Percentiles rank a stretch among this genome's conserved stretches.
Evolutionary conservation across 257 asterid genomes (phyloP).

Genomic region (Handroanthus guayacan): DNA sequence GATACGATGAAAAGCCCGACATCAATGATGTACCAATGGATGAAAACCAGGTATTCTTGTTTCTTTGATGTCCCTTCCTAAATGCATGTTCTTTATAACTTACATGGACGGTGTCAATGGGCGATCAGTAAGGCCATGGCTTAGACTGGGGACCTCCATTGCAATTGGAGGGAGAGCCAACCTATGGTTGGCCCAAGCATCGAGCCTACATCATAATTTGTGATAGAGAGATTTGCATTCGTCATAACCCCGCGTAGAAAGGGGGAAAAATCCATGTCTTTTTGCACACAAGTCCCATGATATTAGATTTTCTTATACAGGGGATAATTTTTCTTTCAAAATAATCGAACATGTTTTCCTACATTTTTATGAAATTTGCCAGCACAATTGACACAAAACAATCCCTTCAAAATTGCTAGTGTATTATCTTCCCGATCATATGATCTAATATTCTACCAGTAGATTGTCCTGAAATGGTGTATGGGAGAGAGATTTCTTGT

Average conservation of each 20-base stretch:
- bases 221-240: too few relatives aligned
- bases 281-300: neutral
- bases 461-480: neutral
- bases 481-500: neutral
- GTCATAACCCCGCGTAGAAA: too few relatives aligned
- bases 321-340: neutral
- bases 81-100: neutral
- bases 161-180: too few relatives aligned
- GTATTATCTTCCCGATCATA: neutral
- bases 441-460: neutral
- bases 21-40: constrained; percentile 83
- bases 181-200: too few relatives aligned
- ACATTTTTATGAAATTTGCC: neutral
- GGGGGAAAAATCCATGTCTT: too few relatives aligned
- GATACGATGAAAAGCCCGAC: constrained; percentile 83
- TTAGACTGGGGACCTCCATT: too few relatives aligned
- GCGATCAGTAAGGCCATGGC: too few relatives aligned
- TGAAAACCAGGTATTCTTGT: constrained; percentile 57
- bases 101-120: too few relatives aligned
- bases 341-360: neutral
- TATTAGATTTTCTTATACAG: neutral
- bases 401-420: neutral
- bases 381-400: neutral
- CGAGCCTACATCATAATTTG: too few relatives aligned
- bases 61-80: neutral